Base-by-base conservation (phyloP, 129 eudicot species). In the Arctium lappa region DNA sequence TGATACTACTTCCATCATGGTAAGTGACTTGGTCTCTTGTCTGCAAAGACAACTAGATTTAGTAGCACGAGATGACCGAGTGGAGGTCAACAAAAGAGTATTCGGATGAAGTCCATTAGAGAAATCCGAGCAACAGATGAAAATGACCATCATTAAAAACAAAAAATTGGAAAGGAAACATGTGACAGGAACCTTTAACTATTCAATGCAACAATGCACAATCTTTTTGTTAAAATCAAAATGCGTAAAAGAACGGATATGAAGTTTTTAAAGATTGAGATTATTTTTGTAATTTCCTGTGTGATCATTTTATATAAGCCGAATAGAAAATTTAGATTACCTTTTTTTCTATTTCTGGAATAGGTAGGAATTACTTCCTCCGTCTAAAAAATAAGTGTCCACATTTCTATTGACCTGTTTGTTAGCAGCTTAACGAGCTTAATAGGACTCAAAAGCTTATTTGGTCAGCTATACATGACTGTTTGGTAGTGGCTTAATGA, bases 1-100 rank as follows among this genome's bases (percentile, higher is more conserved):
- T 13, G 44, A 66, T 83, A 72, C 74, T 72, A 74, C 81, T 83
- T 78, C 89, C 91, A 81, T 60, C 29, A 0, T 72, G 81, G 88
- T 86, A 84, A 66, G 88, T 82, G 79, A 79, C 56, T 63, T 75
- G 84, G 66, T 85, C 89, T 83, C 91, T 83, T 69, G 71, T 70
- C 93, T 90, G 86, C 85, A 83, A 83, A 72, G 12, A 69, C 29
- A n/a, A n/a, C 9, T 7, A 60, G 7, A 66, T 2, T 33, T 71
- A 32, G 27, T 18, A 48, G 50, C 72, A 68, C 48, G 3, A 33
- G 18, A 75, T 32, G 42, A 32, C 3, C 36, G 36, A 33, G 36
- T 33, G 36, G 36, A 33, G 36, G 69, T 42, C 63, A 13, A n/a
- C 22, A 46, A 68, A 15, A 63, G 48, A 50, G 46, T 16, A 38